Evolutionary conservation across 2,329 filamentous ascomycete genomes (phyloP).

Genomic region (Lecanoromycetidae sp.): DNA sequence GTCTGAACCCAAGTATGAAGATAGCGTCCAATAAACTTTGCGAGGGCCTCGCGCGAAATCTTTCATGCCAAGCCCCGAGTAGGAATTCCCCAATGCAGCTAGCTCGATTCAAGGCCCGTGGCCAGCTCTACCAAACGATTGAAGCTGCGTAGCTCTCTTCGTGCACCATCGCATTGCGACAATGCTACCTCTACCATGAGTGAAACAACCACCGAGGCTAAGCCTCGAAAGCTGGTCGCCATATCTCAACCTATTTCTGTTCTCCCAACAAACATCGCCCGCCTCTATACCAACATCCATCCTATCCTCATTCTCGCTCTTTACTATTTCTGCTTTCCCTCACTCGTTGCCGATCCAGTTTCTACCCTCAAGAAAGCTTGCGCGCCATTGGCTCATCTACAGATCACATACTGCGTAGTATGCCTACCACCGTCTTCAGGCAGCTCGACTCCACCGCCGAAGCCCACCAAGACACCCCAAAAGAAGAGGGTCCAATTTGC

Average conservation of each 20-base stretch:
- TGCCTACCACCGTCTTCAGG: slow-evolving; percentile 43
- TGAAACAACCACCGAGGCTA: slow-evolving; percentile 5
- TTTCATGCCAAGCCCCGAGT: too few relatives aligned
- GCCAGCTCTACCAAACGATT: background rate
- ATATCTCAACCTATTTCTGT: slow-evolving; percentile 33
- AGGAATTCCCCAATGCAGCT: too few relatives aligned
- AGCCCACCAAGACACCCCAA: slow-evolving; percentile 10
- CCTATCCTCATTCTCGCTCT: slow-evolving; percentile 54
- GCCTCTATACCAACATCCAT: slow-evolving; percentile 52
- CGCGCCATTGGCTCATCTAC: slow-evolving; percentile 50
- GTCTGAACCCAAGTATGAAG: too few relatives aligned
- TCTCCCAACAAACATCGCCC: slow-evolving; percentile 37
- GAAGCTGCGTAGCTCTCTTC: background rate
- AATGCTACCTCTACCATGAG: slow-evolving; percentile 9
- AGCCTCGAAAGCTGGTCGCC: slow-evolving; percentile 18
- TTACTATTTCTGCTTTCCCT: slow-evolving; percentile 51
- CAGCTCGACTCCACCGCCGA: slow-evolving; percentile 9
- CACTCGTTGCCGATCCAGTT: slow-evolving; percentile 59
- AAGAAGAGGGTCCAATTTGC: slow-evolving; percentile 13
- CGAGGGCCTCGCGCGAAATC: too few relatives aligned
- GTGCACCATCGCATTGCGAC: background rate
- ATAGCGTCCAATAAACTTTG: too few relatives aligned
- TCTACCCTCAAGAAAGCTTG: slow-evolving; percentile 49
- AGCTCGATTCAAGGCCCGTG: background rate
- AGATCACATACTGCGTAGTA: slow-evolving; percentile 46